These are phyloP conservation scores for Cenchrus fungigraminus DNA, from an alignment of 176 grass and related monocot species.

Conservation along the genomic window DNA sequence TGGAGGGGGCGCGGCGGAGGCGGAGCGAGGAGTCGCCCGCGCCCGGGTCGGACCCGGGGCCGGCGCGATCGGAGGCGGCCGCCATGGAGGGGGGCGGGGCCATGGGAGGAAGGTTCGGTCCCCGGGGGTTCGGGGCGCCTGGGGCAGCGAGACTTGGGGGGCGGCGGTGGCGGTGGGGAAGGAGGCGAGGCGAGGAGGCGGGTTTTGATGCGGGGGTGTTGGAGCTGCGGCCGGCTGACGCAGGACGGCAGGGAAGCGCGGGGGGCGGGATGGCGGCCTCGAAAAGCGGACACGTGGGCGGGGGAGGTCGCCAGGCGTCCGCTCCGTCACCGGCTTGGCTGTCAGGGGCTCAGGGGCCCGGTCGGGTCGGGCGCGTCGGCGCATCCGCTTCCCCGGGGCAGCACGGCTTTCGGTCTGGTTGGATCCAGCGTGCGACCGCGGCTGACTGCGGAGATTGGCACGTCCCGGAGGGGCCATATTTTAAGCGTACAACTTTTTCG, in stretches of 20 bases:
- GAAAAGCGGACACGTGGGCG: conserved; percentile 30
- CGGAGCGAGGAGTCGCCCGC: conserved; percentile 22
- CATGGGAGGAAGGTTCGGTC: conserved; percentile 26
- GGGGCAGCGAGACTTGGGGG: neutral
- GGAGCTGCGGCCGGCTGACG: conserved; percentile 28
- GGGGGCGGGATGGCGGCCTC: neutral
- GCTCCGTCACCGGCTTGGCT: neutral
- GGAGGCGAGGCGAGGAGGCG: neutral
- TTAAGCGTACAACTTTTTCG: too few species aligned
- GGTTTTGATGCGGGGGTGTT: conserved; percentile 29
- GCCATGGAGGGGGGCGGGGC: conserved; percentile 30
- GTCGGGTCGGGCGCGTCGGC: neutral
- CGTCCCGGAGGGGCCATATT: neutral
- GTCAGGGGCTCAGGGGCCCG: neutral
- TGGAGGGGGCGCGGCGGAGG: conserved; percentile 36
- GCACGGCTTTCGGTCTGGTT: neutral
- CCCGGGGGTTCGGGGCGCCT: neutral
- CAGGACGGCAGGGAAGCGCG: conserved; percentile 32
- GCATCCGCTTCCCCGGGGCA: neutral
- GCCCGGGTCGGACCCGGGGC: neutral
- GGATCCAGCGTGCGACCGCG: neutral
- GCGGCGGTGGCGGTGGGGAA: neutral
- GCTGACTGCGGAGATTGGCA: neutral
- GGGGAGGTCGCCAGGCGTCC: conserved; percentile 33
- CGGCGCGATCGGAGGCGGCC: conserved; percentile 32